Evolutionary conservation across 2,329 filamentous ascomycete species (phyloP), one percentile per base, ranked within the genome.

Genomic region (Aspergillus phoenicis): DNA sequence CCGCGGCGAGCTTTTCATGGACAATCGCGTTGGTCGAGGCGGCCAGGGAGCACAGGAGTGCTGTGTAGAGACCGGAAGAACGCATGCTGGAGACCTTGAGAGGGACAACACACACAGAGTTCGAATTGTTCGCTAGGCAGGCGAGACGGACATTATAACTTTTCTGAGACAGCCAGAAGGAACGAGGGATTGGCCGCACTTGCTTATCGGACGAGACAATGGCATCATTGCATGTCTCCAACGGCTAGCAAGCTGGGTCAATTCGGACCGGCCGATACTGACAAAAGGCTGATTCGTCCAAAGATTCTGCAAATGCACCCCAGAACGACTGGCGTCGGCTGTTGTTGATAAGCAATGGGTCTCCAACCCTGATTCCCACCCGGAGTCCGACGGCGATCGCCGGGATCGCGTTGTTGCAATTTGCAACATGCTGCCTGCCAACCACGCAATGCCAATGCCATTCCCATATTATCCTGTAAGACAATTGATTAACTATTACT

Each of bases 261-360:
- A 17, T 56, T 28, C 15, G 20, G 53, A n/a, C 13, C n/a, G 3
- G 45, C 22, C 26, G 53, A 8, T 30, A 39, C 39, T 56, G 53
- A 26, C 28, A 39, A 56, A 33, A 20, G 5, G 28, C 22, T 45
- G 26, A 56, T 56, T 36, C 15, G 53, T 43, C 20, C 10, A 33
- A n/a, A 8, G 24, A n/a, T 22, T 24, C 39, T 30, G 20, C 52
- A 20, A 47, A 26, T 13, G 39, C 53, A 45, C 39, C 53, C 39
- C 52, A 8, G 52, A 55, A 22, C 30, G 8, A 22, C 26, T 45
- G 39, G 52, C 8, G 33, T 55, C 26, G 53, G 39, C 53, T 56
- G 53, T 47, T 41, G 53, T 56, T 56, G 53, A 56, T 56, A 56
- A 56, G 33, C n/a, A 15, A 56, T 47, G 53, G 39, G 26, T 56